These are phyloP conservation scores for Pseudocercospora fijiensis DNA, from an alignment of 2,329 filamentous ascomycete genomes.

Conservation along the genomic window DNA sequence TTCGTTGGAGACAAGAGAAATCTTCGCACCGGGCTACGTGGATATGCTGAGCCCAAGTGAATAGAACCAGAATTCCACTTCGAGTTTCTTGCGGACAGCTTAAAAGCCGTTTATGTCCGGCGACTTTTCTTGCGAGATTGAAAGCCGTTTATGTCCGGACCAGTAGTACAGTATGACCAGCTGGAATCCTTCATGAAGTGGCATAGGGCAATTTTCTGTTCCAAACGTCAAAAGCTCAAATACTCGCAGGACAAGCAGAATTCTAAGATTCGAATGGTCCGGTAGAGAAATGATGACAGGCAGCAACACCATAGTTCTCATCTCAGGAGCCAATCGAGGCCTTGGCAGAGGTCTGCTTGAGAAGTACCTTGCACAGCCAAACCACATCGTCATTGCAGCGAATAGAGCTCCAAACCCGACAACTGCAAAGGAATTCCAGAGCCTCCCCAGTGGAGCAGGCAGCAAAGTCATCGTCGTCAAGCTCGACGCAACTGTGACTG, in stretches of 20 bases:
- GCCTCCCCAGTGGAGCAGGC: not conserved
- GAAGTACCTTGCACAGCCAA: not conserved
- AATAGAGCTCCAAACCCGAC: not conserved
- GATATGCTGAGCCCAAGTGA: not conserved
- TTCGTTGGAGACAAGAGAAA: not conserved
- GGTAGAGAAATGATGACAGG: not conserved
- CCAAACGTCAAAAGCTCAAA: not conserved
- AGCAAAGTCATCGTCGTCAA: slow-evolving; percentile 7
- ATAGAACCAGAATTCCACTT: not conserved
- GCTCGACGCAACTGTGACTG: not conserved
- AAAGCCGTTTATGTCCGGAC: not conserved
- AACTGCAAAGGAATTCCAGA: not conserved
- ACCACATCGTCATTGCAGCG: not conserved
- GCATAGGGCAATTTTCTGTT: not conserved
- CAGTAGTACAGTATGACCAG: not conserved
- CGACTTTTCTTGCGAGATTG: no score
- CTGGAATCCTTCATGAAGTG: not conserved
- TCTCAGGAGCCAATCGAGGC: slow-evolving; percentile 7
- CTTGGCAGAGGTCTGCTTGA: slow-evolving; percentile 4
- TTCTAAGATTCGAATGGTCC: no score
- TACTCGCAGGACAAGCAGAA: not conserved
- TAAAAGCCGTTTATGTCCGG: not conserved
- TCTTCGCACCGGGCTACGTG: not conserved
- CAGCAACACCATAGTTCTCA: not conserved
- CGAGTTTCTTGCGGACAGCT: not conserved